Conservation (phyloP, 1,139 yeast genomes). For the Taphrina wiesneri region DNA sequence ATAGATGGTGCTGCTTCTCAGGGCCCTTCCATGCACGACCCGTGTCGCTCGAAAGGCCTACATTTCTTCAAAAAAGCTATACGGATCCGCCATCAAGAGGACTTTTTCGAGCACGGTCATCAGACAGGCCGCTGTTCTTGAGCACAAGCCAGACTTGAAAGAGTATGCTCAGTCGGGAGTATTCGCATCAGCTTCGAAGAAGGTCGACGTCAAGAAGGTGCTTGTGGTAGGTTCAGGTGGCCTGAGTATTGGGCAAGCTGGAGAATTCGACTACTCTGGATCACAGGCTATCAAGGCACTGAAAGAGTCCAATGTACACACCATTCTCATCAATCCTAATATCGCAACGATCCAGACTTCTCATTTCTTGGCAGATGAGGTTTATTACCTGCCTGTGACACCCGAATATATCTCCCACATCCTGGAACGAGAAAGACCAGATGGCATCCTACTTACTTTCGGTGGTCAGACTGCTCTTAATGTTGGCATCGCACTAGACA, state of each 20-base stretch:
- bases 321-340: conserved; percentile 91
- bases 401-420: conserved; percentile 92
- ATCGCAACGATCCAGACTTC: conserved; percentile 98
- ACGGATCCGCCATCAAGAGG: neutral
- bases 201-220: conserved; percentile 77
- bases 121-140: conserved; percentile 18
- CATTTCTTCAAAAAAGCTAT: neutral
- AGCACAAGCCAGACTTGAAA: conserved; percentile 29
- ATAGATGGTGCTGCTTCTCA: neutral
- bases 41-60: neutral
- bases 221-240: conserved; percentile 98
- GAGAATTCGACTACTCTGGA: conserved; percentile 97
- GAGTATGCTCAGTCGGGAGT: conserved; percentile 27
- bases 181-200: conserved; percentile 20
- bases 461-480: conserved; percentile 98
- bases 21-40: neutral
- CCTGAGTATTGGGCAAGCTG: conserved; percentile 97
- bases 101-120: conserved; percentile 7
- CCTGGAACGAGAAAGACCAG: conserved; percentile 93
- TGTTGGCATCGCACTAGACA: conserved; percentile 91
- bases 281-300: conserved; percentile 94
- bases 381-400: conserved; percentile 89
- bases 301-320: conserved; percentile 80
- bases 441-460: conserved; percentile 89
- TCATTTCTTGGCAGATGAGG: conserved; percentile 91